A percentile compares a stretch with the other conserved stretches of the same genome.
Evolutionary conservation across 2,329 filamentous ascomycete species (phyloP).

Genomic region (Nakataea oryzae): DNA sequence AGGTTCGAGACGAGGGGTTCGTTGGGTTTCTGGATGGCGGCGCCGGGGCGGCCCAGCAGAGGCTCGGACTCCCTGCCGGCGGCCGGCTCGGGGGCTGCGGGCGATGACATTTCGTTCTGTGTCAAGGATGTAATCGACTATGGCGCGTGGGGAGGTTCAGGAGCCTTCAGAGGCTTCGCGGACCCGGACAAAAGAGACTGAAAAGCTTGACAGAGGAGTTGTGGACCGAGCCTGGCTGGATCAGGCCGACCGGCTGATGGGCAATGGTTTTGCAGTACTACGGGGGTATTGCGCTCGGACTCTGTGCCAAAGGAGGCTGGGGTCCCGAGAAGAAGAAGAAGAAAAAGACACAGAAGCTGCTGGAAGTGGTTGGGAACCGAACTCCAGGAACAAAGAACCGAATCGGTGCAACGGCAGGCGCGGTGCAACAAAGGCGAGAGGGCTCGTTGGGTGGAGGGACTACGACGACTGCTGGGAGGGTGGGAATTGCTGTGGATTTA

Average conservation of each 20-base stretch:
- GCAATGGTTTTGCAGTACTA: no score
- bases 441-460: neutral
- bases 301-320: neutral
- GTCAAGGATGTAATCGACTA: conserved; percentile 13
- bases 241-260: neutral
- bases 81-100: neutral
- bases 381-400: neutral
- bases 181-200: neutral
- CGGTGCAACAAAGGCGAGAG: no score
- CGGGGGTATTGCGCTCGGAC: neutral
- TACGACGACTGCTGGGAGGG: neutral
- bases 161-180: neutral
- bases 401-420: neutral
- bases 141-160: no score
- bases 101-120: conserved; percentile 16
- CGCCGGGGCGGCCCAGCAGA: conserved; percentile 59
- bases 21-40: conserved; percentile 58
- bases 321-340: neutral
- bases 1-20: conserved; percentile 61
- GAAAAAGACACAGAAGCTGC: no score
- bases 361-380: no score
- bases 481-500: neutral
- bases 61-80: conserved; percentile 50
- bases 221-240: neutral
- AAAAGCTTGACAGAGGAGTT: neutral